Evolutionary conservation across 2,329 filamentous ascomycete genomes (phyloP), one percentile per base, ranked within the genome.

Genomic region (Fusarium sp.): DNA sequence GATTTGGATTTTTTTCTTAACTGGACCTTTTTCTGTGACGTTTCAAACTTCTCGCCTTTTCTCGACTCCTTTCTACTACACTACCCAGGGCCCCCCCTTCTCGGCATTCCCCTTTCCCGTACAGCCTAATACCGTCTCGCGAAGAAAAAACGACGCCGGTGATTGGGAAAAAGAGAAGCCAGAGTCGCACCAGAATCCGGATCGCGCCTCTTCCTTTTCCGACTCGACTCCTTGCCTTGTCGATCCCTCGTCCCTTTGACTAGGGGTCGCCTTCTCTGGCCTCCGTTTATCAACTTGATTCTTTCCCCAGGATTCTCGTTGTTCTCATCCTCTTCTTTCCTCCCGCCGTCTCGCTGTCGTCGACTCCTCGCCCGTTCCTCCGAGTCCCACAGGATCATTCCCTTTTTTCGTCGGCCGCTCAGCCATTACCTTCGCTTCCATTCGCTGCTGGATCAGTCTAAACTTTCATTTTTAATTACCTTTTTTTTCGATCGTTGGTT

Each of bases 401-500:
- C 36, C 67, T 70, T 54, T 33, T 70, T 54, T 34, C 31, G 51
- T 50, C 36, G 65, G 61, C 68, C 57, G 34, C 38, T 59, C 61
- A 60, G 63, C 63, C 71, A 68, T 72, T 62, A 54, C 68, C 54
- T 74, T 72, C 70, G 70, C 65, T 74, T 73, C 69, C 44, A 64
- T 64, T 68, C 62, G 65, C 86, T 88, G 86, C 87, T 89, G 86
- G 86, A 81, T 87, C 86, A 88, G 86, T 86, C 81, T 80, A 77
- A 77, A 76, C 79, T 78, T 79, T 74, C 70, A 75, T 73, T 73
- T 72, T 65, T 72, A 29, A 57, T 20, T 16, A 8, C 74, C 74
- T 31, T 56, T 62, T 74, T 75, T 31, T 56, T 62, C 31, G 33
- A 62, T 55, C 58, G 38, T 60, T 31, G 44, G 36, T 49, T 69